Conservation (phyloP, 352 stramenopile species). For the Globisporangium nunn region DNA sequence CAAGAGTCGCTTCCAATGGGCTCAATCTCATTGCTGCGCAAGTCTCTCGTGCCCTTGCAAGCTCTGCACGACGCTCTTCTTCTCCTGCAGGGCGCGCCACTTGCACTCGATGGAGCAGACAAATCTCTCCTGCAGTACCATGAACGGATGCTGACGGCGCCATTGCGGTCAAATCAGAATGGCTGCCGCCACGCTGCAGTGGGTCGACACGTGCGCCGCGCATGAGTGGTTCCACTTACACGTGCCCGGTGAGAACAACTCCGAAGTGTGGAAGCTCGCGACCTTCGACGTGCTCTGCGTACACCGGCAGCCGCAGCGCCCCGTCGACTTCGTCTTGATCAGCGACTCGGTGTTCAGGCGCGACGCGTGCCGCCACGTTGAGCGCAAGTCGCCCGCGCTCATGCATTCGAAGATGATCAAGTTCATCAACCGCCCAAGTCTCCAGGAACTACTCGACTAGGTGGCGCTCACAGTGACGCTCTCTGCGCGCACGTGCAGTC, state of each 20-base stretch:
- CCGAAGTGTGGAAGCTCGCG: constrained; percentile 44
- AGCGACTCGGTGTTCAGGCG: constrained; percentile 48
- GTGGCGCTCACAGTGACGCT: constrained; percentile 28
- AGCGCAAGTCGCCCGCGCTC: constrained; percentile 21
- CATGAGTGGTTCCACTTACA: constrained; percentile 50
- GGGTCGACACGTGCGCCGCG: constrained; percentile 41
- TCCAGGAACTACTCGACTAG: constrained; percentile 40
- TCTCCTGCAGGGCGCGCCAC: no score
- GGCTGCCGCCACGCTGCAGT: constrained; percentile 34
- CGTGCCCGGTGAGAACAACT: constrained; percentile 21
- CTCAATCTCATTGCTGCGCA: no score
- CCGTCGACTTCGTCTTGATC: constrained; percentile 45
- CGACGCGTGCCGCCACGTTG: constrained; percentile 40
- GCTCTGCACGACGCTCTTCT: no score
- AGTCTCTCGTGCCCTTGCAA: no score
- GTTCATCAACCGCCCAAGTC: constrained; percentile 32
- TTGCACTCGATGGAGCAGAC: no score
- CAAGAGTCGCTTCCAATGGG: no score
- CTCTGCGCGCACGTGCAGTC: constrained; percentile 33
- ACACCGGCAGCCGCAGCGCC: constrained; percentile 14
- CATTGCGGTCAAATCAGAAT: no score
- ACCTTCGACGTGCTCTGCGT: constrained; percentile 48
- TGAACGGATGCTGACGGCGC: no score
- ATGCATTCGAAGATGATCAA: constrained; percentile 52
- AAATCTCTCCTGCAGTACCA: no score